Evolutionary conservation across 2,329 filamentous ascomycete species (phyloP), one percentile per base, ranked within the genome.

Genomic region (Trichophyton rubrum): DNA sequence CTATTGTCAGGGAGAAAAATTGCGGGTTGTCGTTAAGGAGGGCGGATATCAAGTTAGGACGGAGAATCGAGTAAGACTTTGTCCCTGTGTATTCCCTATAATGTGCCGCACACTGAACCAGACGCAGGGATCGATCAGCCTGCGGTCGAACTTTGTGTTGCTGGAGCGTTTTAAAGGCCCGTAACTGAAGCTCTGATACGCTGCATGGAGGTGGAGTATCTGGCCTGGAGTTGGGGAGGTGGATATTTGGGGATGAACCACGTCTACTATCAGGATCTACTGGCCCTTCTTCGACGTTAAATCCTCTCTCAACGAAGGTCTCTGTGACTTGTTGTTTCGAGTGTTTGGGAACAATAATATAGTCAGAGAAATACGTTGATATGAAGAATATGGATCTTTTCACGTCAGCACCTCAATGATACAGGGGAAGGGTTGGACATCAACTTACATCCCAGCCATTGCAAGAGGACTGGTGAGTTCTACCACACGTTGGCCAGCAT

Each of bases 301-400:
- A 96, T 1, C 90, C 90, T 55, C 87, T 84, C 17, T 85, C 82
- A 62, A 92, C 80, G 3, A 97, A 79, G 0, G 90, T 87, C 61
- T 85, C 80, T 38, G 90, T 84, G 56, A 97, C 91, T 43, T 85
- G 86, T 27, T 82, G 77, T 58, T 87, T 85, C 68, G 87, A 85
- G 69, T 85, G 88, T 59, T 80, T 80, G 0, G 93, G 91, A 0
- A 96, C 90, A 40, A 97, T 81, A 67, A 99, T 95, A 74, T 96
- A 97, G 76, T 99, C 92, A 38, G 89, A 93, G 75, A 95, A 97
- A 75, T 97, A 99, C 35, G 90, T 96, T 2, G 92, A 96, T 72
- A 96, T 95, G 80, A 97, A 97, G 79, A 97, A 96, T 70, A 99
- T 95, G 59, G 92, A 89, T 59, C 82, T 85, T 55, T 58, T 38